A percentile compares a stretch with the other conserved stretches of the same genome.
These are phyloP conservation scores for Rhazya stricta DNA, from an alignment of 257 asterid species.

Conservation along the genomic window DNA sequence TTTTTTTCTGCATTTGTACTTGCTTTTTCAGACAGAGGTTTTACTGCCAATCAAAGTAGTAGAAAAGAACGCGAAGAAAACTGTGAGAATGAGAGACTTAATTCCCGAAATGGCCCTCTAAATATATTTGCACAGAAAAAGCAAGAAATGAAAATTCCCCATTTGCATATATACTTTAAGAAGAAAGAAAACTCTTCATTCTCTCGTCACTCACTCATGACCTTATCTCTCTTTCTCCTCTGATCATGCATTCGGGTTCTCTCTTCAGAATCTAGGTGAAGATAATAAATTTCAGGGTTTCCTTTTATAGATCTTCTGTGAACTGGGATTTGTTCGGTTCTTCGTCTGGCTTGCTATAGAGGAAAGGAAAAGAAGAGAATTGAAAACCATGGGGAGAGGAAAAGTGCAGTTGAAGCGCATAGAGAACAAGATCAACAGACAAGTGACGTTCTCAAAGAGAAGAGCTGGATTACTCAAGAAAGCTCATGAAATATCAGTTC, in stretches of 20 bases:
- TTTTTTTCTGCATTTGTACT: constrained; percentile 25
- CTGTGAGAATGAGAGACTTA: no score
- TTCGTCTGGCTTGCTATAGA: not conserved
- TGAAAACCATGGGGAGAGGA: constrained; percentile 69
- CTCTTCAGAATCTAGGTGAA: constrained; percentile 10
- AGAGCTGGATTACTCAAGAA: constrained; percentile 72
- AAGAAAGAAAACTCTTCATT: not conserved
- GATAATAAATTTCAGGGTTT: constrained; percentile 35
- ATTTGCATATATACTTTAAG: not conserved
- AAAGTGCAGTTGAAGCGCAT: constrained; percentile 68
- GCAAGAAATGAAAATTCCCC: not conserved
- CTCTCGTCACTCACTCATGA: not conserved
- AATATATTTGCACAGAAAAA: not conserved
- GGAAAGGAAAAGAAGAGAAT: constrained; percentile 10
- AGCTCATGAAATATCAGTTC: constrained; percentile 80
- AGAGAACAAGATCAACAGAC: constrained; percentile 82
- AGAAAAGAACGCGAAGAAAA: no score
- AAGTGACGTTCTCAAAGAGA: constrained; percentile 81
- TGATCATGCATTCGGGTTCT: constrained; percentile 15
- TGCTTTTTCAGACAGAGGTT: constrained; percentile 38
- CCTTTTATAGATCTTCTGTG: constrained; percentile 31
- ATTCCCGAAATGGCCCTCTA: not conserved
- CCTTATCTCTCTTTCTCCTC: not conserved
- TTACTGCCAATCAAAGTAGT: no score
- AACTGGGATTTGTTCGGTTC: constrained; percentile 13